A percentile compares a stretch with the other conserved stretches of the same genome.
Conservation (phyloP, 306 rosid genomes). For the Cicer bijugum region DNA sequence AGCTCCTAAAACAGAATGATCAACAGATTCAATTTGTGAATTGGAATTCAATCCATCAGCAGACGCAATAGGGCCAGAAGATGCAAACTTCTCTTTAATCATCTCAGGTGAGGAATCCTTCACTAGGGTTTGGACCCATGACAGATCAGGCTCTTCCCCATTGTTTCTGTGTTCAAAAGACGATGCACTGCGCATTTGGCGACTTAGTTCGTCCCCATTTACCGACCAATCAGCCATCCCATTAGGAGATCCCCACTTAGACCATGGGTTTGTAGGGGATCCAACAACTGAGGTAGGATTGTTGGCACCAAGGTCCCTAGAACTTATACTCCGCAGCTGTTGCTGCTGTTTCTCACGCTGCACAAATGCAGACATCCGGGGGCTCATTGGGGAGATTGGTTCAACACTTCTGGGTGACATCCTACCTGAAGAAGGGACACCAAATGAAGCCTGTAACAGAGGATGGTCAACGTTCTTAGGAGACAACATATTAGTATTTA, state of each 20-base stretch:
- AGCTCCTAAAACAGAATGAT: constrained; percentile 79
- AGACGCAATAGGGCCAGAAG: constrained; percentile 53
- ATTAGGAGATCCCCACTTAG: constrained; percentile 81
- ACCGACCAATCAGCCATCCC: constrained; percentile 75
- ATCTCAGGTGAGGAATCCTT: constrained; percentile 85
- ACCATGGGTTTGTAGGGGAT: constrained; percentile 66
- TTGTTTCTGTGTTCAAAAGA: constrained; percentile 63
- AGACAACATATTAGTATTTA: constrained; percentile 63
- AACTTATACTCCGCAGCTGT: constrained; percentile 68
- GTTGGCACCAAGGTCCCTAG: constrained; percentile 69
- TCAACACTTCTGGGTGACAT: constrained; percentile 79
- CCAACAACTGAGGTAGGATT: constrained; percentile 58
- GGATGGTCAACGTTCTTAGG: constrained; percentile 72
- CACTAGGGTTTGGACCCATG: constrained; percentile 82
- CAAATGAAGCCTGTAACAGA: constrained; percentile 63
- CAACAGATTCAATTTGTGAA: constrained; percentile 61
- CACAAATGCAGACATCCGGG: constrained; percentile 58
- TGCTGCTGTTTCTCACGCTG: constrained; percentile 74
- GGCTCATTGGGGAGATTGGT: constrained; percentile 72
- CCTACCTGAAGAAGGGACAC: constrained; percentile 70
- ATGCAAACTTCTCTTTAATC: constrained; percentile 63
- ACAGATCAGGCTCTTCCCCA: constrained; percentile 83
- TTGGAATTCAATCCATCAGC: constrained; percentile 66
- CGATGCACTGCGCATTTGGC: constrained; percentile 47
- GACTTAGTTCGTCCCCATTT: constrained; percentile 55